phyloP scores from a whole-genome alignment of 441 rosid genomes.

The Pelargonium citronellum region DNA sequence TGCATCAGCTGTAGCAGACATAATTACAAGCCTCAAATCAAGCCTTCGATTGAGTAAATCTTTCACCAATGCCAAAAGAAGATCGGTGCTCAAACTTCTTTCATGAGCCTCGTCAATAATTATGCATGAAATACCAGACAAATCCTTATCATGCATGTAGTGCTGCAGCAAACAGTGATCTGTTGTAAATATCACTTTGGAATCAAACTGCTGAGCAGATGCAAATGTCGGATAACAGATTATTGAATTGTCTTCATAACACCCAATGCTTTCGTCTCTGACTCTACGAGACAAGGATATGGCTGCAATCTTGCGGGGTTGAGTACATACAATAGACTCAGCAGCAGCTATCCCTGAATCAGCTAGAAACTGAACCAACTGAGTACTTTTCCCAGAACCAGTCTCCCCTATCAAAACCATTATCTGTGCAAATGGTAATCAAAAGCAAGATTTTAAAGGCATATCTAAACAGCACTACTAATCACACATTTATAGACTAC shows the following conservation, averaged over 20 bases:
- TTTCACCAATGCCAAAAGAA: slow-evolving; percentile 70
- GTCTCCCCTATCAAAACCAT: slow-evolving; percentile 82
- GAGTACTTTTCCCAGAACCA: slow-evolving; percentile 96
- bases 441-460: slow-evolving; percentile 4
- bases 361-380: slow-evolving; percentile 81
- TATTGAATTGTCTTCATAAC: slow-evolving; percentile 46
- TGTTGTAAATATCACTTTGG: slow-evolving; percentile 70
- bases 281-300: slow-evolving; percentile 63
- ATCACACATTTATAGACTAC: not conserved
- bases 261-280: slow-evolving; percentile 61
- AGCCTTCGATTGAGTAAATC: slow-evolving; percentile 47
- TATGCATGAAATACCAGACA: slow-evolving; percentile 73
- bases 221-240: slow-evolving; percentile 55
- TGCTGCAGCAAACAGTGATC: slow-evolving; percentile 80
- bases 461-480: not conserved
- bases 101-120: slow-evolving; percentile 94
- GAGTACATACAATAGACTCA: slow-evolving; percentile 72
- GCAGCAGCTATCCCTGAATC: slow-evolving; percentile 64
- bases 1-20: slow-evolving; percentile 95
- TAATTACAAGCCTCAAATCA: slow-evolving; percentile 70
- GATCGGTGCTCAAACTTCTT: slow-evolving; percentile 89
- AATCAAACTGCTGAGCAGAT: slow-evolving; percentile 43
- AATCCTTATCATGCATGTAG: slow-evolving; percentile 54
- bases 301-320: slow-evolving; percentile 89
- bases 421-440: slow-evolving; percentile 37